Evolutionary conservation across 192 early-diverging fungal species (phyloP).

Genomic region (Linnemannia elongata): DNA sequence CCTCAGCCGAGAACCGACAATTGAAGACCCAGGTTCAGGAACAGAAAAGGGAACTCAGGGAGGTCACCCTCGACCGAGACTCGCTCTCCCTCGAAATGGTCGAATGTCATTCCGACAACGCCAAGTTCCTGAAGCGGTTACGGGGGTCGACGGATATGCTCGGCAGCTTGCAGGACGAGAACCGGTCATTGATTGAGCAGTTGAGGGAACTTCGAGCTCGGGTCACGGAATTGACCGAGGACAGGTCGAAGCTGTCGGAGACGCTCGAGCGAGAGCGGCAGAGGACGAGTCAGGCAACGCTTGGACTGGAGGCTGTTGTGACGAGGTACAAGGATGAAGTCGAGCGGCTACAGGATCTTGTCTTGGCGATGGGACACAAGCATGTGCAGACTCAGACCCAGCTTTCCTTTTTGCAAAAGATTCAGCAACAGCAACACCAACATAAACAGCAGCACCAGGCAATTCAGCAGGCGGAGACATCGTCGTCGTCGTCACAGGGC

Average conservation of each 20-base stretch:
- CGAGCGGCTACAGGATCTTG: constrained; percentile 35
- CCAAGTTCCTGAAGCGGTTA: constrained; percentile 38
- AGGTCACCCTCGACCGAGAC: constrained; percentile 36
- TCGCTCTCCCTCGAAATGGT: constrained; percentile 43
- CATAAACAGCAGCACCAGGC: constrained; percentile 8
- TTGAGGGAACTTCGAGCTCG: constrained; percentile 27
- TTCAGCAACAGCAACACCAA: constrained; percentile 16
- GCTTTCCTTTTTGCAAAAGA: constrained; percentile 12
- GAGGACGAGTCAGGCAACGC: constrained; percentile 13
- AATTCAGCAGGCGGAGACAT: neutral
- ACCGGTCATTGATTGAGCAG: constrained; percentile 47
- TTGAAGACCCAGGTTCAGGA: constrained; percentile 16
- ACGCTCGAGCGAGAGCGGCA: constrained; percentile 23
- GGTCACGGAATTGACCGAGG: constrained; percentile 3
- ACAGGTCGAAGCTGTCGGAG: constrained; percentile 6
- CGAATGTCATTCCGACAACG: constrained; percentile 37
- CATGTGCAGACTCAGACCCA: constrained; percentile 34
- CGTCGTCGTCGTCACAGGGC: neutral
- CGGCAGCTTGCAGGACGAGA: constrained; percentile 36
- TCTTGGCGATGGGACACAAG: constrained; percentile 39
- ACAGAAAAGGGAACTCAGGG: constrained; percentile 27
- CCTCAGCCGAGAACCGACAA: neutral
- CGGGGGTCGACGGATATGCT: constrained; percentile 21
- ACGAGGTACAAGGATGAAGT: constrained; percentile 30
- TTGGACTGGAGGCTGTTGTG: constrained; percentile 33